Base-by-base conservation (phyloP, 176 grass and related monocot genomes). In the Metroxylon sagu region DNA sequence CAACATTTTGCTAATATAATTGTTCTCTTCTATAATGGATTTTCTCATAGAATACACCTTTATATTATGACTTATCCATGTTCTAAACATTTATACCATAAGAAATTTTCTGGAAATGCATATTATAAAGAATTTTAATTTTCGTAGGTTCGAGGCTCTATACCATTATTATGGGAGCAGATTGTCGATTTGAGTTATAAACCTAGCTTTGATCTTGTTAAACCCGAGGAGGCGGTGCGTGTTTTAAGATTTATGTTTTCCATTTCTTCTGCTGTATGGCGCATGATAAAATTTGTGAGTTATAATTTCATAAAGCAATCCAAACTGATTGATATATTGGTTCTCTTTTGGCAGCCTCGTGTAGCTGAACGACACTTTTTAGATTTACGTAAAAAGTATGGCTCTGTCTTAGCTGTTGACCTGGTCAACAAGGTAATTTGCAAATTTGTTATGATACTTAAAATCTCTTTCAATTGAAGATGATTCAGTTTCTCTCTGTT, bases 151-250 rank as follows among this genome's bases (percentile, higher is more conserved):
- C 84, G 93, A 78, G 93, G 93, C 16, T 97, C 93, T 35, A 91
- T 97, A 61, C 87, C 87, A 50, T 85, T 97, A 57, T 76, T 97
- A 59, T 97, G 93, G 93, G 84, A 88, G 66, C 93, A 97, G 67
- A 97, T 88, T 72, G 87, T 97, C 82, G 87, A 97, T 88, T 91
- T 97, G 76, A 85, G 75, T 73, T 97, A 97, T 71, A 97, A 97
- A 70, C 87, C 93, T 82, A 76, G 62, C 50, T 97, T 97, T 59
- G 78, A 83, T 27, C 60, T 97, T 85, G 80, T 91, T 81, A 85
- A 58, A 72, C 86, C 76, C 64, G 93, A 91, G 66, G 93, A 91
- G 16, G 81, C 81, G 73, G 87, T 97, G 59, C 67, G 66, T 48
- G 74, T 28, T 39, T 59, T 76, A 15, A 72, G 54, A 15, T 54